phyloP scores from a whole-genome alignment of 495 filamentous ascomycete species.

The Neurospora pannonica region DNA sequence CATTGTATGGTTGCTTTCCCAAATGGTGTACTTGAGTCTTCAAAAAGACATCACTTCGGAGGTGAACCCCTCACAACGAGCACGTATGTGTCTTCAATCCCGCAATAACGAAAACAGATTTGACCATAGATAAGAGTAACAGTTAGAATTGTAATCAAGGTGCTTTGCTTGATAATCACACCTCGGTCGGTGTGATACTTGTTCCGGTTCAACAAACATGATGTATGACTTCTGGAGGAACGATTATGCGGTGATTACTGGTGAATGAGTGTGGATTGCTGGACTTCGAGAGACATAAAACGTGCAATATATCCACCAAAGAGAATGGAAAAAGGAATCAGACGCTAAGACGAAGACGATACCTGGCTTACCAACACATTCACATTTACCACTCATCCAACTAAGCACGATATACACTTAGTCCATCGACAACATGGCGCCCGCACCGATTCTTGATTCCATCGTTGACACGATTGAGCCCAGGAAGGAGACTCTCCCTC shows the following conservation, averaged over 20 bases:
- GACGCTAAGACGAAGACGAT: not conserved
- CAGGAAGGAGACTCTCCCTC: constrained; percentile 50
- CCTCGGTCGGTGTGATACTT: not conserved
- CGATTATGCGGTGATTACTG: not conserved
- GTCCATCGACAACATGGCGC: constrained; percentile 22
- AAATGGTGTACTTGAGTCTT: not conserved
- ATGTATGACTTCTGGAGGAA: not conserved
- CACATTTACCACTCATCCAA: not conserved
- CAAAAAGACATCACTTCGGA: not conserved
- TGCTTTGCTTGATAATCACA: constrained; percentile 4
- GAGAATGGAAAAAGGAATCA: not conserved
- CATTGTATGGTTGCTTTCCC: not conserved
- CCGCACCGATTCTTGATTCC: constrained; percentile 44
- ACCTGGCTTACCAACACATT: not conserved
- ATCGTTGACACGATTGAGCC: constrained; percentile 52
- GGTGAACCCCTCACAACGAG: not conserved
- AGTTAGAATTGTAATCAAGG: not conserved
- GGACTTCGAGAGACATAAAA: not conserved
- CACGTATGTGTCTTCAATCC: not conserved
- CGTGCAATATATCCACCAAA: not conserved
- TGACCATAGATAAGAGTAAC: not conserved
- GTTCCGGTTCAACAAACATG: not conserved
- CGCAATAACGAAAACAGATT: not conserved
- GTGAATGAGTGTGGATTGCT: not conserved
- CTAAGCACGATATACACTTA: not conserved